Percentiles rank a stretch among this genome's conserved stretches.
Evolutionary conservation across 768 basidiomycete genomes (phyloP).

Genomic region (Ramaria sp.): DNA sequence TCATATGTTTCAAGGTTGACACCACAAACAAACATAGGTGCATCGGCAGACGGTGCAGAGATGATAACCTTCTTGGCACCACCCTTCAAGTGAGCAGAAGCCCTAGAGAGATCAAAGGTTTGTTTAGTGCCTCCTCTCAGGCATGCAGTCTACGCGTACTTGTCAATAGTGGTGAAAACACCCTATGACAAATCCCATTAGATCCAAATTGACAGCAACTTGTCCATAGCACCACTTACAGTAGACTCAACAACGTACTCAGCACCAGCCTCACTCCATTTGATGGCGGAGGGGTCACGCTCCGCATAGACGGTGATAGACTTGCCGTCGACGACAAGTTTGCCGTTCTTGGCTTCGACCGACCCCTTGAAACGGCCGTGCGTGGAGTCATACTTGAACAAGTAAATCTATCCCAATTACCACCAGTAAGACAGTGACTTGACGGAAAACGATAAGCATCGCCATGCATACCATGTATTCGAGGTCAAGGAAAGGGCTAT

Average conservation of each 20-base stretch:
- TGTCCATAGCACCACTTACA: slow-evolving; percentile 30
- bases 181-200: slow-evolving; percentile 34
- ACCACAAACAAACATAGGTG: slow-evolving; percentile 90
- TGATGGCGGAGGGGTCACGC: slow-evolving; percentile 77
- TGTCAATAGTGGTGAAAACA: slow-evolving; percentile 95
- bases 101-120: slow-evolving; percentile 32
- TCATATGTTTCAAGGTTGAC: slow-evolving; percentile 94
- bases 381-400: slow-evolving; percentile 96
- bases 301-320: slow-evolving; percentile 70
- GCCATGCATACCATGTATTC: slow-evolving; percentile 77
- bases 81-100: slow-evolving; percentile 87
- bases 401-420: slow-evolving; percentile 61
- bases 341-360: slow-evolving; percentile 65
- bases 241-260: slow-evolving; percentile 96
- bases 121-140: slow-evolving; percentile 1
- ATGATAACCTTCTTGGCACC: slow-evolving; percentile 99
- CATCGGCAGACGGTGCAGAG: slow-evolving; percentile 96
- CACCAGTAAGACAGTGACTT: no score
- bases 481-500: slow-evolving; percentile 92
- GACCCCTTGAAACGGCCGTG: slow-evolving; percentile 85
- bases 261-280: slow-evolving; percentile 73
- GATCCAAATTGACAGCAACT: background rate
- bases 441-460: background rate
- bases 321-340: slow-evolving; percentile 79
- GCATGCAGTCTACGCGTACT: slow-evolving; percentile 31